Conservation (phyloP, 2,329 filamentous ascomycete species). For the Ascosphaera pollenicola region DNA sequence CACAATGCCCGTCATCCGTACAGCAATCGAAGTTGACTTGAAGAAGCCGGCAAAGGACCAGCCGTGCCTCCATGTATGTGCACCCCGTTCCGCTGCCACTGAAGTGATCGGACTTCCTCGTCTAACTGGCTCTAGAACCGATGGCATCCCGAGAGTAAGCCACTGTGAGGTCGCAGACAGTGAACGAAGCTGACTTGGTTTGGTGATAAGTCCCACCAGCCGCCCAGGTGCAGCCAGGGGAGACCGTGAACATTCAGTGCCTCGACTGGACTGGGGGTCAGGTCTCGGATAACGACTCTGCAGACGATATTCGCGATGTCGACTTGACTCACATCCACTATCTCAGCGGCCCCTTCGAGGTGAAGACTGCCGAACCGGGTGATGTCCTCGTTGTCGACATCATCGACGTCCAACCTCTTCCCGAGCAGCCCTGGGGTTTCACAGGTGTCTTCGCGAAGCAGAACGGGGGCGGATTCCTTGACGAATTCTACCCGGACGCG, state of each 20-base stretch:
- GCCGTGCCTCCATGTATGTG: conserved; percentile 43
- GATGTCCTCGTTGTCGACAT: conserved; percentile 76
- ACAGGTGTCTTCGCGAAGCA: conserved; percentile 58
- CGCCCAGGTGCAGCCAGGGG: conserved; percentile 54
- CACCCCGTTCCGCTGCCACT: conserved; percentile 4
- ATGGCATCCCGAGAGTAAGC: conserved; percentile 74
- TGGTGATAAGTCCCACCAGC: conserved; percentile 45
- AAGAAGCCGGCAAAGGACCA: conserved; percentile 51
- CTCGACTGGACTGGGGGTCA: conserved; percentile 62
- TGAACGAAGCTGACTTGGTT: background rate
- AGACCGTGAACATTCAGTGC: conserved; percentile 87
- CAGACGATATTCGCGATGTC: conserved; percentile 69
- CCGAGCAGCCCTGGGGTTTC: conserved; percentile 77
- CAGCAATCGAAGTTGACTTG: conserved; percentile 49
- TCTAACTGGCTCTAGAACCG: conserved; percentile 40
- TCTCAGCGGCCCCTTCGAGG: conserved; percentile 70
- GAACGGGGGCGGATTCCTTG: conserved; percentile 76
- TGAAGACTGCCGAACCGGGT: conserved; percentile 64
- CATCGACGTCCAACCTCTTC: conserved; percentile 74
- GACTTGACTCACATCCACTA: conserved; percentile 75
- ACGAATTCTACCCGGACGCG: conserved; percentile 70
- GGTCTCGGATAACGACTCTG: conserved; percentile 70
- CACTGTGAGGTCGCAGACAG: background rate
- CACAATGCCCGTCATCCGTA: conserved; percentile 30
- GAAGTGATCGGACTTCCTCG: conserved; percentile 1